Base-by-base conservation (phyloP, 164 flowering plant genomes). In the Houttuynia cordata region DNA sequence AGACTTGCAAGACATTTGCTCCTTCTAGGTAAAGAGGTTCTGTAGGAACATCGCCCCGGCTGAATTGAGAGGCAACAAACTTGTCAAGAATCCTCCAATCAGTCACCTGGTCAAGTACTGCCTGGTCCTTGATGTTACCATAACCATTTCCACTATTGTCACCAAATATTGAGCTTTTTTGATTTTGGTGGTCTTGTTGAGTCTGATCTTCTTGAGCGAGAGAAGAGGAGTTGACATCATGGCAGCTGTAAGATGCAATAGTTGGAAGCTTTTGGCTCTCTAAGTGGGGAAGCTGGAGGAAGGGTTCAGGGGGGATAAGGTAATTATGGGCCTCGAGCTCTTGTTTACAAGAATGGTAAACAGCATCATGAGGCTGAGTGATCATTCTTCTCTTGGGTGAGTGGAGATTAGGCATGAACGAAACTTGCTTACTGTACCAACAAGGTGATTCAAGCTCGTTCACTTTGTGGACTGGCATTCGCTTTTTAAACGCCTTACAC, bases 401-500 rank as follows among this genome's bases (percentile, higher is more conserved):
- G 49, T 82, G 87, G 12, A 84, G 66, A 12, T 91, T 86, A 0
- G 83, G 80, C 83, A 86, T 75, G 84, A 84, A 91, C 5, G 96
- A 80, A 57, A 83, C 81, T 67, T 84, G 94, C 18, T 91, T 92
- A 1, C 86, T 88, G 24, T 81, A 88, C 97, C 97, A 91, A 66
- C 79, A 79, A 34, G 87, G 81, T 15, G 90, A 76, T 0, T 70
- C 96, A 12, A 79, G 86, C 12, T 82, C 92, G 10, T 75, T 81
- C 42, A 73, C 30, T 72, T 74, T 85, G 52, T 80, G 49, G 17
- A 86, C 61, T 20, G 94, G 45, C 73, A 88, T 58, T 61, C 84
- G 56, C 76, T 91, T 91, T 88, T 82, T 91, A 88, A 91, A 91
- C 41, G 85, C 97, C 79, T 88, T 81, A 56, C 97, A 91, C 10